These are phyloP conservation scores for Colletotrichum chlorophyti DNA, from an alignment of 2,329 filamentous ascomycete species.

Conservation along the genomic window DNA sequence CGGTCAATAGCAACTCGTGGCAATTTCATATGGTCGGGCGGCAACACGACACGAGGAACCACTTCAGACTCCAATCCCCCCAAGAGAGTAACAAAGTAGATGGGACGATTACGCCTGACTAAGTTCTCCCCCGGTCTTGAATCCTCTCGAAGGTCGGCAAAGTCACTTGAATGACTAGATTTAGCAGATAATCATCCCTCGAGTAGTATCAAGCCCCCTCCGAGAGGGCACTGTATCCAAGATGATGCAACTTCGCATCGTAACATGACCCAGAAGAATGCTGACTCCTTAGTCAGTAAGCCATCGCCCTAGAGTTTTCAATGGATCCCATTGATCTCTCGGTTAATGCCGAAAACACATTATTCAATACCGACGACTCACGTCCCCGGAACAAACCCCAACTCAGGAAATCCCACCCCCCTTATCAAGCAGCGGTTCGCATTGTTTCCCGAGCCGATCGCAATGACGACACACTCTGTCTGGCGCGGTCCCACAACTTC, in stretches of 20 bases:
- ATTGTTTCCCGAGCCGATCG: constrained; percentile 24
- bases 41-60: too few relatives aligned
- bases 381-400: background rate
- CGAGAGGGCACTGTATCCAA: background rate
- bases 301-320: background rate
- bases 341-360: constrained; percentile 15
- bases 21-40: too few relatives aligned
- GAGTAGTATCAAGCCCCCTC: too few relatives aligned
- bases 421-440: background rate
- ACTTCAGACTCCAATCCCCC: too few relatives aligned
- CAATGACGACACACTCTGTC: constrained; percentile 20
- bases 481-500: background rate
- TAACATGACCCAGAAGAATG: constrained; percentile 5
- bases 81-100: too few relatives aligned
- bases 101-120: constrained; percentile 2
- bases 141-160: too few relatives aligned
- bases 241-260: constrained; percentile 12
- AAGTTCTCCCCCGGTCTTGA: too few relatives aligned
- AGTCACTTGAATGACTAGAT: too few relatives aligned
- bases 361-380: background rate
- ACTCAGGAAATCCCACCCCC: background rate
- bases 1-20: too few relatives aligned
- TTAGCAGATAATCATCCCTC: too few relatives aligned
- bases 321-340: background rate
- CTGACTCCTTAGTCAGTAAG: background rate